A percentile compares a stretch with the other conserved stretches of the same genome.
Evolutionary conservation across 2,329 filamentous ascomycete genomes (phyloP).

Genomic region (Aspergillus spinulosporus): DNA sequence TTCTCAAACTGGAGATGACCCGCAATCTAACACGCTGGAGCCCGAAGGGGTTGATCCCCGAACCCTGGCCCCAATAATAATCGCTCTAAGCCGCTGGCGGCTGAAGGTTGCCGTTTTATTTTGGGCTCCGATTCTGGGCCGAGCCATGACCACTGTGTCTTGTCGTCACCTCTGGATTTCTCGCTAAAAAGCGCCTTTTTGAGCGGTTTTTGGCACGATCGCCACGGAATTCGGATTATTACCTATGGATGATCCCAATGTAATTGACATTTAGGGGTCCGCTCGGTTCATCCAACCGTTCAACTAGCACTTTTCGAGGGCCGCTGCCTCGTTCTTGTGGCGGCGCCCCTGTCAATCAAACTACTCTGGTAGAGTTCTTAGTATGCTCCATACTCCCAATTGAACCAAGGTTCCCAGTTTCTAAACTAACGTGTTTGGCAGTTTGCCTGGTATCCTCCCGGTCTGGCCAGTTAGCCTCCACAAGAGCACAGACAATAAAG

Average conservation of each 20-base stretch:
- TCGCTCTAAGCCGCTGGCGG: constrained; percentile 10
- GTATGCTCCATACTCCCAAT: too few species aligned
- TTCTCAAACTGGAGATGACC: constrained; percentile 8
- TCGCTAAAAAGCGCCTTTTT: constrained; percentile 7
- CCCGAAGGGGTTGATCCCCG: constrained; percentile 16
- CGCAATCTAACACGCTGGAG: background rate
- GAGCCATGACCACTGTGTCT: constrained; percentile 7
- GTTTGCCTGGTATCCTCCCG: constrained; percentile 4
- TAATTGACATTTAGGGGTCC: constrained; percentile 5
- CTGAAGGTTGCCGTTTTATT: constrained; percentile 1
- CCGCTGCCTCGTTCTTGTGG: constrained; percentile 18
- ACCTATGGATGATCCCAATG: constrained; percentile 2
- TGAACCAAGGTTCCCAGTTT: constrained; percentile 4
- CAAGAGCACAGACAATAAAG: background rate
- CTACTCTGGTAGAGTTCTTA: too few species aligned
- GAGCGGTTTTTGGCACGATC: background rate
- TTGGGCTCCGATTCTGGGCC: constrained; percentile 13
- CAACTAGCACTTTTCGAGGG: background rate
- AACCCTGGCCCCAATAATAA: constrained; percentile 6
- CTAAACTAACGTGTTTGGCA: constrained; percentile 15
- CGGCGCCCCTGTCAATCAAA: constrained; percentile 18
- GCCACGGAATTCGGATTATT: background rate
- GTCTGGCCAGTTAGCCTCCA: constrained; percentile 14
- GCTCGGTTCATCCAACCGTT: background rate
- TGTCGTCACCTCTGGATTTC: background rate